Conservation (phyloP, 139 green algal genomes). For the Mesotaenium endlicherianum region DNA sequence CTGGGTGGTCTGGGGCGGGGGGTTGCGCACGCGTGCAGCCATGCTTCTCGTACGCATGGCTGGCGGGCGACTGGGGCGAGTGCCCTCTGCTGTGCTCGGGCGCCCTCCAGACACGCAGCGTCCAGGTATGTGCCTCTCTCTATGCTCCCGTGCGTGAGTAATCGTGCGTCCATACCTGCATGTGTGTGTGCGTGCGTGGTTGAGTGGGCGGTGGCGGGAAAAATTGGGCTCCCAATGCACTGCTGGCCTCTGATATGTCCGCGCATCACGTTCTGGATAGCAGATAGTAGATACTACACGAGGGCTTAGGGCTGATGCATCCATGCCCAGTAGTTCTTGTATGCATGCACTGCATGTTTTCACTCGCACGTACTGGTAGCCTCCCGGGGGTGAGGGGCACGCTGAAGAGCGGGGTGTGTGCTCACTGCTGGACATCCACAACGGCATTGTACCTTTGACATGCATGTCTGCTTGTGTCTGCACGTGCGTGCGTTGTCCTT, state of each 20-base stretch:
- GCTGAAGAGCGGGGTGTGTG: neutral
- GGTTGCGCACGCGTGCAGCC: neutral
- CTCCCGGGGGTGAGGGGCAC: neutral
- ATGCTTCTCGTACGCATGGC: slow-evolving; percentile 1
- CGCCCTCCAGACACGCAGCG: neutral
- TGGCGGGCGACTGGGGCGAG: neutral
- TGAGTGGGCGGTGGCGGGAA: no score
- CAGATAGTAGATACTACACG: no score
- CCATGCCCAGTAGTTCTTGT: no score
- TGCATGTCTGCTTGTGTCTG: neutral
- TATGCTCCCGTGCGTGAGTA: no score
- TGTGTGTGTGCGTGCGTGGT: no score
- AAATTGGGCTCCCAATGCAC: no score
- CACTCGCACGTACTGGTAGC: neutral
- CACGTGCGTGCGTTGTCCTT: neutral
- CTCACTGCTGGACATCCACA: neutral
- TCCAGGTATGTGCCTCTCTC: neutral
- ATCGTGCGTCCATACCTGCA: no score
- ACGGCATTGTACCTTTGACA: neutral
- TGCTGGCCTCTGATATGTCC: no score
- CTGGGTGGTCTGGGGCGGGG: neutral
- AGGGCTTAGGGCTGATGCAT: no score
- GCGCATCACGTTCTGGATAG: no score
- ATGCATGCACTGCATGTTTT: neutral
- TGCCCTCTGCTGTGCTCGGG: neutral